A percentile compares a stretch with the other conserved stretches of the same genome.
These are phyloP conservation scores for Acanthamoeba castellanii DNA, from an alignment of 208 protist species.

Conservation along the genomic window DNA sequence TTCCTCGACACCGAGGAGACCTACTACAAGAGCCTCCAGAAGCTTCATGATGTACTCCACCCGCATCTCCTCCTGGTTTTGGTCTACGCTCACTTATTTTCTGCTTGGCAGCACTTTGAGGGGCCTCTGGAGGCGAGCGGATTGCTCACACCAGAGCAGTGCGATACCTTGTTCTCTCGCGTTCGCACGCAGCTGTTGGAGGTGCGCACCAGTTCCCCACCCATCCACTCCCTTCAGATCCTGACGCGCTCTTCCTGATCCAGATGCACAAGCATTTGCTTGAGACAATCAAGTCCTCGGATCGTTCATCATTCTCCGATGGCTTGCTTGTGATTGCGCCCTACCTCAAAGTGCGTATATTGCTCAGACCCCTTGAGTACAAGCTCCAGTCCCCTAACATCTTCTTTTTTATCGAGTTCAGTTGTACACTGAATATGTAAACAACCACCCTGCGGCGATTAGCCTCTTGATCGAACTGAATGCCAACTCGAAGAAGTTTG, in stretches of 20 bases:
- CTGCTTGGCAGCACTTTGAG: slow-evolving; percentile 31
- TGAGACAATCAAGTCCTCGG: neutral
- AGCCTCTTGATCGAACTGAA: slow-evolving; percentile 34
- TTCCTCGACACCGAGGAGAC: slow-evolving; percentile 61
- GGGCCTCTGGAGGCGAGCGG: slow-evolving; percentile 16
- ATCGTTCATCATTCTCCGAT: neutral
- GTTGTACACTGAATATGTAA: slow-evolving; percentile 71
- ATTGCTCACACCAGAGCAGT: slow-evolving; percentile 45
- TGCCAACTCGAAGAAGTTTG: slow-evolving; percentile 65
- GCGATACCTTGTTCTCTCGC: slow-evolving; percentile 45
- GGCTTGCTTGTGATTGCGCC: neutral
- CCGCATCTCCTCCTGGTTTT: neutral
- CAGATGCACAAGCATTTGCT: slow-evolving; percentile 57
- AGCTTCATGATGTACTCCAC: slow-evolving; percentile 26
- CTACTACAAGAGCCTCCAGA: slow-evolving; percentile 44
- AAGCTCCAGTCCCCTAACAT: neutral
- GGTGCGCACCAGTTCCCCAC: neutral
- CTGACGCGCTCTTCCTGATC: neutral
- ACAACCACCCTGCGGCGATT: slow-evolving; percentile 48
- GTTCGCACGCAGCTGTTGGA: slow-evolving; percentile 46
- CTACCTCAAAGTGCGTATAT: slow-evolving; percentile 52
- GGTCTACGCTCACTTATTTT: neutral
- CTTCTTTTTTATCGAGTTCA: neutral
- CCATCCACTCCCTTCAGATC: neutral
- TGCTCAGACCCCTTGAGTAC: neutral